phyloP scores from a whole-genome alignment of 2,329 filamentous ascomycete genomes.

The Fusarium subglutinans region DNA sequence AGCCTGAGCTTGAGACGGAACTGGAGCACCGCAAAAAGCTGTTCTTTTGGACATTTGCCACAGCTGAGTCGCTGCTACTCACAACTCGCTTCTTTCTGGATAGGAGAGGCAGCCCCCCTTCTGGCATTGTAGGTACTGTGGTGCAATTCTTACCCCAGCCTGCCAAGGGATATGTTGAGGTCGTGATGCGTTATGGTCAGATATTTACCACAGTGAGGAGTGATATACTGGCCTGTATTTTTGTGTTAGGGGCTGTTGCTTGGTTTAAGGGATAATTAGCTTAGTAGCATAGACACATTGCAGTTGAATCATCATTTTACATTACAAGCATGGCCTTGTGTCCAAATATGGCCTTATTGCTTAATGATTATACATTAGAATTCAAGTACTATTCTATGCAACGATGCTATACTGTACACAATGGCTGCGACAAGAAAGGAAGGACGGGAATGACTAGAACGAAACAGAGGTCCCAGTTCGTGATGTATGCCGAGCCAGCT shows the following conservation, averaged over 20 bases:
- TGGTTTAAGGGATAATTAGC: constrained; percentile 51
- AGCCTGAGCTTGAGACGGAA: constrained; percentile 44
- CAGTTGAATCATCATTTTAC: constrained; percentile 4
- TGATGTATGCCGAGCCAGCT: not conserved
- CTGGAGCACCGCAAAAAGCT: constrained; percentile 47
- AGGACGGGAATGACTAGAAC: not conserved
- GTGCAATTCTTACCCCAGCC: constrained; percentile 73
- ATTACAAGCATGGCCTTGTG: not conserved
- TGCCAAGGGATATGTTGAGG: constrained; percentile 68
- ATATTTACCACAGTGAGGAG: constrained; percentile 77
- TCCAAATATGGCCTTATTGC: not conserved
- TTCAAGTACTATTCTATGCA: not conserved
- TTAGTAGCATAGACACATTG: not conserved
- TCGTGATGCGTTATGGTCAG: constrained; percentile 71
- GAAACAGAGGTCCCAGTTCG: not conserved
- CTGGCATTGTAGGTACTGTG: constrained; percentile 71
- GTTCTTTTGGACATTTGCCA: constrained; percentile 85
- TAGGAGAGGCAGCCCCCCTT: constrained; percentile 63
- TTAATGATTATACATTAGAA: constrained; percentile 24
- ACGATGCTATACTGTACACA: not conserved
- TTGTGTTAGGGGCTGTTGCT: constrained; percentile 71
- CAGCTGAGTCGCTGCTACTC: constrained; percentile 77
- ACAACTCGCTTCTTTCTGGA: constrained; percentile 77
- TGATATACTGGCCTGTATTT: constrained; percentile 80
- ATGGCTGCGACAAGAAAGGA: not conserved